These are phyloP conservation scores for Leishmania tropica DNA, from an alignment of 208 protist genomes.

Conservation along the genomic window DNA sequence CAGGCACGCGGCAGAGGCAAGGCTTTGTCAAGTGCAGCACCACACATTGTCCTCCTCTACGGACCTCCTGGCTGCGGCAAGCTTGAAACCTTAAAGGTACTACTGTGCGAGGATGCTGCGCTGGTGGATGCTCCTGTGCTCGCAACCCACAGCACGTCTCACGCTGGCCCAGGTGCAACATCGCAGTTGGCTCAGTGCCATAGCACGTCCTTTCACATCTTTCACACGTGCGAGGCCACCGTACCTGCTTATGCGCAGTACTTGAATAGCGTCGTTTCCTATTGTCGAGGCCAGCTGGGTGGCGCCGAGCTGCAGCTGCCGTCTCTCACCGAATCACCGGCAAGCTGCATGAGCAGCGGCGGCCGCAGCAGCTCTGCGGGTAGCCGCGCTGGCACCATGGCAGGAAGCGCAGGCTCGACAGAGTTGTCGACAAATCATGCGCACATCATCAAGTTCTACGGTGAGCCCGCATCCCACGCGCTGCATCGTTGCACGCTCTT, in stretches of 20 bases:
- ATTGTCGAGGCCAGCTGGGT: conserved; percentile 27
- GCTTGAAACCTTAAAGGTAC: conserved; percentile 53
- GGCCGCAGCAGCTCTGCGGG: not conserved
- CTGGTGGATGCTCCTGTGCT: not conserved
- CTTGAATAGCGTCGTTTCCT: conserved; percentile 26
- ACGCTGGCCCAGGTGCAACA: not conserved
- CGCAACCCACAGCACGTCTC: not conserved
- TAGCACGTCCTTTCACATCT: conserved; percentile 17
- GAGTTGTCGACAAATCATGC: conserved; percentile 13
- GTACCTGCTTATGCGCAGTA: conserved; percentile 28
- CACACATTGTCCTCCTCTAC: conserved; percentile 66
- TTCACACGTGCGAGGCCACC: conserved; percentile 41
- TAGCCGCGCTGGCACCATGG: no score
- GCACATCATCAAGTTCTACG: conserved; percentile 73
- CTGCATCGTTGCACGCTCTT: conserved; percentile 47
- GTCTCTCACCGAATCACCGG: conserved; percentile 4
- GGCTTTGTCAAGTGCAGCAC: not conserved
- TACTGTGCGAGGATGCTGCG: conserved; percentile 35
- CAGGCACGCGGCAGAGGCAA: conserved; percentile 12
- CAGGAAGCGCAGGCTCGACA: not conserved
- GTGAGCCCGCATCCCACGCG: conserved; percentile 45
- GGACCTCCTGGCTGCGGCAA: conserved; percentile 83
- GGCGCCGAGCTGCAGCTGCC: conserved; percentile 16
- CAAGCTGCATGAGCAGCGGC: not conserved
- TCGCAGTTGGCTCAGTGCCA: not conserved